Conservation (phyloP, 768 basidiomycete genomes). For the Leccinum ochraceum region DNA sequence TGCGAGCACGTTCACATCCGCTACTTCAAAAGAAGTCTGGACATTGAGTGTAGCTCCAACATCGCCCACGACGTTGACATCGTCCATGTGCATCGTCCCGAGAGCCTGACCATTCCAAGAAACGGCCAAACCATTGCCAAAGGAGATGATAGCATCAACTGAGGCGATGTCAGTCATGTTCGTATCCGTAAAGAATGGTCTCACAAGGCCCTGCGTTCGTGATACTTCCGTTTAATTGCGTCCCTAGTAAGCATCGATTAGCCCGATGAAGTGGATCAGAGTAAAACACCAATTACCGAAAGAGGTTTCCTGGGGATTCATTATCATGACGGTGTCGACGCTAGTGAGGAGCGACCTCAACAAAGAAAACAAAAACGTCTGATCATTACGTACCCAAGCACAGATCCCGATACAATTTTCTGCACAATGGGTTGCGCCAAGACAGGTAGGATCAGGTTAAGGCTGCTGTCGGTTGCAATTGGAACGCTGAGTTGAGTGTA, state of each 20-base stretch:
- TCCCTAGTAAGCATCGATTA: slow-evolving; percentile 35
- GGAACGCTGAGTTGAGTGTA: slow-evolving; percentile 59
- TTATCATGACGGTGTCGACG: slow-evolving; percentile 62
- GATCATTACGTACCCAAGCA: slow-evolving; percentile 44
- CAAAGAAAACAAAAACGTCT: neutral
- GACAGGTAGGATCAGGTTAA: slow-evolving; percentile 65
- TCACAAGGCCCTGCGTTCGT: slow-evolving; percentile 72
- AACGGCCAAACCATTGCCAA: slow-evolving; percentile 60
- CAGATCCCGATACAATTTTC: slow-evolving; percentile 59
- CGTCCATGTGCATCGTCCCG: slow-evolving; percentile 60
- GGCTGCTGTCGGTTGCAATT: slow-evolving; percentile 58
- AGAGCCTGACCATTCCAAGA: slow-evolving; percentile 58
- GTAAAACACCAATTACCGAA: slow-evolving; percentile 44
- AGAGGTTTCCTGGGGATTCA: slow-evolving; percentile 52
- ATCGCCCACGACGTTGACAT: slow-evolving; percentile 59
- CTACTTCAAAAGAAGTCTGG: slow-evolving; percentile 57
- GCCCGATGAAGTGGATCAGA: neutral
- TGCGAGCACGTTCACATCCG: slow-evolving; percentile 55
- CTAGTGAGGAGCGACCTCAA: slow-evolving; percentile 31
- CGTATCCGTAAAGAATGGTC: slow-evolving; percentile 22
- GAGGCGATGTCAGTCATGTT: slow-evolving; percentile 7
- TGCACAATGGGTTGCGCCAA: slow-evolving; percentile 77
- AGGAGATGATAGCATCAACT: slow-evolving; percentile 70
- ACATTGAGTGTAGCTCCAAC: slow-evolving; percentile 61
- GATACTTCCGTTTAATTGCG: slow-evolving; percentile 60